Percentiles rank a stretch among this genome's conserved stretches.
Evolutionary conservation across 352 stramenopile species (phyloP).

Genomic region (Pythium aquatile): DNA sequence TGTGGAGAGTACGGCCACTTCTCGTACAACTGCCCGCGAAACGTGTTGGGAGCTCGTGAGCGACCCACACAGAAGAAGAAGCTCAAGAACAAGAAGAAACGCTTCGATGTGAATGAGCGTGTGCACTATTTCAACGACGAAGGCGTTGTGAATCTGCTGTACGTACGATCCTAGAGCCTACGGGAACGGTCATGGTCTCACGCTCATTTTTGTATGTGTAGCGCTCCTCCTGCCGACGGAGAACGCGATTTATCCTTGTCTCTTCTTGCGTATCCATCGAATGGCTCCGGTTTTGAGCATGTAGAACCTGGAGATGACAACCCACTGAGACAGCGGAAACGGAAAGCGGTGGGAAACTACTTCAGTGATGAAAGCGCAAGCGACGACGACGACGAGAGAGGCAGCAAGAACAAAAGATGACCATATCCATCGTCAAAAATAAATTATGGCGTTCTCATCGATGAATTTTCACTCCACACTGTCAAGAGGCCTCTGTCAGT

Average conservation of each 20-base stretch:
- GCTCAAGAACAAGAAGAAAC: slow-evolving; percentile 63
- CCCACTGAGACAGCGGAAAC: slow-evolving; percentile 26
- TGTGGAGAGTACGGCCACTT: slow-evolving; percentile 74
- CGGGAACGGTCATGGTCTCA: background rate
- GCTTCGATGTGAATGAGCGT: slow-evolving; percentile 56
- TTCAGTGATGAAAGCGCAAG: slow-evolving; percentile 81
- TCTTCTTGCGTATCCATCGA: slow-evolving; percentile 60
- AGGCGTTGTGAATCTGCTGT: slow-evolving; percentile 62
- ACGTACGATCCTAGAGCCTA: slow-evolving; percentile 27
- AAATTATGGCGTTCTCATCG: slow-evolving; percentile 31
- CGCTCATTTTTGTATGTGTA: slow-evolving; percentile 20
- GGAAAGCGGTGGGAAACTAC: slow-evolving; percentile 45
- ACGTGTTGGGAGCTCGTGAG: slow-evolving; percentile 72
- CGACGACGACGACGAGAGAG: slow-evolving; percentile 40
- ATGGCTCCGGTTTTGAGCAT: slow-evolving; percentile 3
- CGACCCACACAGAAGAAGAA: slow-evolving; percentile 52
- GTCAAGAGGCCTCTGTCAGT: background rate
- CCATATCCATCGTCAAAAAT: slow-evolving; percentile 14
- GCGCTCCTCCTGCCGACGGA: slow-evolving; percentile 42
- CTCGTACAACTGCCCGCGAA: slow-evolving; percentile 83
- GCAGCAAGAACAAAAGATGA: slow-evolving; percentile 9
- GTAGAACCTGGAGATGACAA: background rate
- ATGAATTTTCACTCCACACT: slow-evolving; percentile 5
- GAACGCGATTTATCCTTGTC: slow-evolving; percentile 66
- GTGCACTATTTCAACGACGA: slow-evolving; percentile 72